phyloP scores from a whole-genome alignment of 1,284 basidiomycete genomes.

The Dichomitus squalens region DNA sequence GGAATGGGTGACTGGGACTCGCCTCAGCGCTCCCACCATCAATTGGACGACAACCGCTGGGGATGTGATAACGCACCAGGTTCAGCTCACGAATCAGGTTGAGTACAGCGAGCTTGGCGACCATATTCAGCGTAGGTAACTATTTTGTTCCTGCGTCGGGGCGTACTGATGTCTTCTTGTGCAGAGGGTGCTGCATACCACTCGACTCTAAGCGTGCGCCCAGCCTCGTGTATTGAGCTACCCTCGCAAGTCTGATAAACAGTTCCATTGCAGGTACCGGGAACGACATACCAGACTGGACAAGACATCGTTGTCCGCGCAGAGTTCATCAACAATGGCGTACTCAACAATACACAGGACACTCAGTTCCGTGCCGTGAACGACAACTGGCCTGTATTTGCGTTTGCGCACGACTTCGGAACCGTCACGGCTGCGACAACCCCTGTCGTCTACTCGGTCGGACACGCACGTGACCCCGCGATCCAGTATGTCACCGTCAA shows the following conservation, averaged over 20 bases:
- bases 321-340: constrained; percentile 17
- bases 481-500: constrained; percentile 54
- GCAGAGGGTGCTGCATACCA: constrained; percentile 1
- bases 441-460: constrained; percentile 55
- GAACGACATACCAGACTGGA: constrained; percentile 19
- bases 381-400: constrained; percentile 68
- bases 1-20: too few relatives aligned
- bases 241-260: not conserved
- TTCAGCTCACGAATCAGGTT: not conserved
- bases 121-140: not conserved
- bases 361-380: constrained; percentile 22
- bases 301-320: constrained; percentile 1
- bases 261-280: constrained; percentile 6
- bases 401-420: constrained; percentile 57
- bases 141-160: constrained; percentile 26
- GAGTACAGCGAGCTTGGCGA: not conserved
- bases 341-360: constrained; percentile 8
- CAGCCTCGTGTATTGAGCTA: not conserved
- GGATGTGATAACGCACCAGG: not conserved
- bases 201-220: not conserved
- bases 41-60: not conserved
- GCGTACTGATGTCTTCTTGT: not conserved
- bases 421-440: constrained; percentile 38
- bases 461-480: constrained; percentile 60
- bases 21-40: too few relatives aligned